Evolutionary conservation across 768 basidiomycete species (phyloP), one percentile per base, ranked within the genome.

Genomic region (Lentinula lateritia): DNA sequence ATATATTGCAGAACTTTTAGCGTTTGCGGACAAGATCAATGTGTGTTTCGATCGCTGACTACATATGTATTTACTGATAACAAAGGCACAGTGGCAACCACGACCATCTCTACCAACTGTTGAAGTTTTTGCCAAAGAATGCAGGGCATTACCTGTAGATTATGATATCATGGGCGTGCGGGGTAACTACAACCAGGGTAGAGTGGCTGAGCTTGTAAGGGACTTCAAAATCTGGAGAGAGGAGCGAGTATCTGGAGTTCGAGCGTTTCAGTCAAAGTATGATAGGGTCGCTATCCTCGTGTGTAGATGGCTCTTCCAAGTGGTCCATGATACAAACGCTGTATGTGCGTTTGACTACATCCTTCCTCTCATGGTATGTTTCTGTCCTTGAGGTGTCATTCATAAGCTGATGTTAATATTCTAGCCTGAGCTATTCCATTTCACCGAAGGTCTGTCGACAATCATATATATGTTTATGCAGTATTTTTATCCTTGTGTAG

Each of bases 221-320:
- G 79, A 77, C 23, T 87, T 95, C 69, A 82, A 83, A 46, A 70
- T 77, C 18, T 92, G 90, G 92, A 80, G 90, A 36, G 77, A 79
- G 42, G 82, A 89, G 62, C 83, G 93, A 36, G 70, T 86, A 5
- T 84, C 91, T 18, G 92, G 92, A 3, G 83, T 85, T 28, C 83
- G 88, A 38, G 92, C 92, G 4, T 88, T 92, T 67, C 88, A 92
- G 67, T 94, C 92, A 0, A 87, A 82, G n/a, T 93, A 94, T 66
- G 93, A 95, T 68, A 87, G 88, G 67, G 83, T 86, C 68, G 85
- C 83, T 12, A 77, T 87, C 35, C 81, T 84, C 0, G 78, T 90
- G 39, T 90, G 89, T 76, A 87, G 85, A 67, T 93, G 91, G 88
- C 74, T 93, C 32, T 88, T 85, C 71, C 83, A 86, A 66, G 81